phyloP scores from a whole-genome alignment of 2,329 filamentous ascomycete genomes.

The Penicillium digitatum region DNA sequence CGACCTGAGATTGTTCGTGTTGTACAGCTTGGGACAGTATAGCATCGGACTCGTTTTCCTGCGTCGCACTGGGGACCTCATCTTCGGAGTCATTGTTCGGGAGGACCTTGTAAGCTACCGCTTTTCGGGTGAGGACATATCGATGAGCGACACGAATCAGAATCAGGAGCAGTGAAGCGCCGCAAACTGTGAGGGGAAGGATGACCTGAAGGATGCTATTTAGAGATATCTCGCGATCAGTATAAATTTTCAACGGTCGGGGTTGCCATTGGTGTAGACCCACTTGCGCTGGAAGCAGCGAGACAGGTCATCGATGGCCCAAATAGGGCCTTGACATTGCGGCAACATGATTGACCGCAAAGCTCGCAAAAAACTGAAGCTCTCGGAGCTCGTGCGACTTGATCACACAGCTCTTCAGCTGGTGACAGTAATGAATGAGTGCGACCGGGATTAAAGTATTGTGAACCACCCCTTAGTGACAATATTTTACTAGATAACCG shows the following conservation, averaged over 20 bases:
- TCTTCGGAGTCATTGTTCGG: slow-evolving; percentile 37
- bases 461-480: slow-evolving; percentile 11
- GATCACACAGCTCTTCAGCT: slow-evolving; percentile 6
- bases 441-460: slow-evolving; percentile 5
- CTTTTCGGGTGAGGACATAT: slow-evolving; percentile 51
- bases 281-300: slow-evolving; percentile 58
- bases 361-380: slow-evolving; percentile 12
- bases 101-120: slow-evolving; percentile 54
- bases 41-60: slow-evolving; percentile 52
- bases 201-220: slow-evolving; percentile 73
- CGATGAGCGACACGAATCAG: slow-evolving; percentile 55
- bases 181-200: slow-evolving; percentile 69
- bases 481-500: slow-evolving; percentile 19
- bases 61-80: slow-evolving; percentile 53
- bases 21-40: slow-evolving; percentile 54
- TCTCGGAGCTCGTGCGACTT: slow-evolving; percentile 8
- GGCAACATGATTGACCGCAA: slow-evolving; percentile 47
- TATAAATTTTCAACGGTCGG: neutral
- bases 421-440: neutral
- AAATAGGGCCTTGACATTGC: slow-evolving; percentile 56
- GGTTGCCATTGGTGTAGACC: slow-evolving; percentile 19
- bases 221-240: slow-evolving; percentile 11
- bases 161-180: slow-evolving; percentile 66
- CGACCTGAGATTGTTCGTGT: slow-evolving; percentile 47
- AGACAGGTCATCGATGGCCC: slow-evolving; percentile 60